Evolutionary conservation across 257 asterid species (phyloP).

Genomic region (Mentha longifolia): DNA sequence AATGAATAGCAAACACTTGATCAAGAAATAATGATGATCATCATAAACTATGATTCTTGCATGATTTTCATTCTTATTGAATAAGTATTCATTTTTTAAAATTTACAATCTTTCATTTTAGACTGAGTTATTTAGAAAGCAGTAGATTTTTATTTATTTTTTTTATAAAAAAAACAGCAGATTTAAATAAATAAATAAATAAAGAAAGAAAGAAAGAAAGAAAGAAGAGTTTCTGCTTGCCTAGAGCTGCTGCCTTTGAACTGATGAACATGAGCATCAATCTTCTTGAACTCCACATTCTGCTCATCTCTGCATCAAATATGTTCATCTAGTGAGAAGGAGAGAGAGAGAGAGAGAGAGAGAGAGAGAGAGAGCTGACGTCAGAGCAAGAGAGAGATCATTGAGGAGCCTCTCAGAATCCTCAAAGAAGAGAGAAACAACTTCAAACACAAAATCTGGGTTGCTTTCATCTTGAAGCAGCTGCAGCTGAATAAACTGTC

Average conservation of each 20-base stretch:
- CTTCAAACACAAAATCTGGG: constrained; percentile 78
- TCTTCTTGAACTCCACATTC: constrained; percentile 68
- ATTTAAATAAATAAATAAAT: too few relatives aligned
- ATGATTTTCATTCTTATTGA: not conserved
- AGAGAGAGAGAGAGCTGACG: constrained; percentile 43
- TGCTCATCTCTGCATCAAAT: constrained; percentile 58
- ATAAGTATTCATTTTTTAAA: not conserved
- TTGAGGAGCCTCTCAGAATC: constrained; percentile 79
- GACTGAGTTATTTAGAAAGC: too few relatives aligned
- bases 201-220: too few relatives aligned
- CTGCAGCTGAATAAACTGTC: constrained; percentile 76
- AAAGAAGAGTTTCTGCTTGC: constrained; percentile 26
- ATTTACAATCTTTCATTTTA: not conserved
- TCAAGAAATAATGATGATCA: not conserved
- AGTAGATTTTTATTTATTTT: too few relatives aligned
- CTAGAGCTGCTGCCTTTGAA: constrained; percentile 93
- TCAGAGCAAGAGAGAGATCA: constrained; percentile 59
- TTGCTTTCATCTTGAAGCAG: constrained; percentile 83
- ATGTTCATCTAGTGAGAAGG: not conserved
- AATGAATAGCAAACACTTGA: not conserved
- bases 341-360: constrained; percentile 9
- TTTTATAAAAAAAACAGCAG: too few relatives aligned
- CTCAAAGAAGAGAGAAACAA: constrained; percentile 77
- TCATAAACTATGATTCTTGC: not conserved
- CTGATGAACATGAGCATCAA: constrained; percentile 87